Base-by-base conservation (phyloP, 345 rosid species). In the Heritiera fomes region DNA sequence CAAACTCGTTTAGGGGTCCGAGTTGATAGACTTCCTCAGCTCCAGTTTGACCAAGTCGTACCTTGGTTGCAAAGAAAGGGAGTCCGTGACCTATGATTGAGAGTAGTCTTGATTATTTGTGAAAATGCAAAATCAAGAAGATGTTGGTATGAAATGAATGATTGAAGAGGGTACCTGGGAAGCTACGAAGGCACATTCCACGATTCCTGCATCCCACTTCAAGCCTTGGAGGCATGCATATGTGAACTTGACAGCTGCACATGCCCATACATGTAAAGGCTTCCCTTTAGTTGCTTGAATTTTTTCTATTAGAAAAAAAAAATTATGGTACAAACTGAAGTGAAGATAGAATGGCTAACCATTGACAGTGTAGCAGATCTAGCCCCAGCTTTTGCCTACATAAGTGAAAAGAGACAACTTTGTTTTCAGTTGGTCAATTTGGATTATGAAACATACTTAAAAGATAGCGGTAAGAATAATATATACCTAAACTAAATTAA, bases 281-380 rank as follows among this genome's bases (percentile, higher is more conserved):
- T 59, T 3, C 15, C 18, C 52, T 43, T 78, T 53, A 82, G 41
- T 69, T 63, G 61, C 40, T 63, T 66, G 49, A 34, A 12, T 60
- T 10, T 18, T 43, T 61, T n/a, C n/a, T n/a, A n/a, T 5, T 17
- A n/a, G 4, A 6, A 34, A 15, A 71, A 12, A 55, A 55, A 46
- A n/a, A 47, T 55, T 14, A 6, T 30, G 65, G 56, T 74, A 55
- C 14, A 5, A 10, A 40, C 17, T 53, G 14, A 32, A 55, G 75
- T 38, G 17, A 64, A 65, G 32, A 77, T 34, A 64, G 47, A 73
- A 71, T 45, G 2, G 82, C 85, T 75, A 78, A 92, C 94, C 97
- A 92, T 92, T 62, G 97, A 91, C 45, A 89, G 86, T 70, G 97
- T 92, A 47, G 97, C 93, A 73, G 94, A 92, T 69, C 93, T 92